Evolutionary conservation across 2,329 filamentous ascomycete species (phyloP), one percentile per base, ranked within the genome.

Genomic region (Emmonsiellopsis sp.): DNA sequence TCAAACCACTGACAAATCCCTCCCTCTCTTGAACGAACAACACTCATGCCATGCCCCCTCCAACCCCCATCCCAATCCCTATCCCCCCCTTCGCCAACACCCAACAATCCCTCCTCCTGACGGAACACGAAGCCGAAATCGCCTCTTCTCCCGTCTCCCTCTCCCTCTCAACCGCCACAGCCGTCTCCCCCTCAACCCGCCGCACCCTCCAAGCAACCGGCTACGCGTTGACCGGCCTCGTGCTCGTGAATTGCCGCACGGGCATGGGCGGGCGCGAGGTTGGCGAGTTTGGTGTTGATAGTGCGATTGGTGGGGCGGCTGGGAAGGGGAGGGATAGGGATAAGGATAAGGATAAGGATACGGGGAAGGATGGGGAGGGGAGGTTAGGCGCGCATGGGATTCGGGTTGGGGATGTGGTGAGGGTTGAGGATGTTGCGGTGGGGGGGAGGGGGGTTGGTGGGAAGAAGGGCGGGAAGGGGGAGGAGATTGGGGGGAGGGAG

Each of bases 211-310:
- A 73, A 62, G 69, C 70, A 13, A 67, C 69, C 0, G 70, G 70
- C 9, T 65, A 72, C 56, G 70, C 70, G 0, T 51, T 73, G 2
- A 73, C 68, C 1, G 70, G 70, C 0, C 81, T 97, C 7, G 74
- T 81, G 34, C 74, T 95, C 35, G 76, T 79, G 9, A 85, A 86
- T 15, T 87, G 87, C 65, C 85, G 91, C 32, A 98, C 93, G 0
- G 93, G 93, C 0, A 77, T 96, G 38, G 93, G 91, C 13, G 93
- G 93, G n/a, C 87, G 89, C 59, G 89, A 88, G 0, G 86, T 98
- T 1, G 74, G 96, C 3, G 91, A 96, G 68, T 82, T 98, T 5
- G 75, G 73, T 1, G 69, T 73, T 1, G 92, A 96, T 63, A 72
- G 81, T n/a, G 87, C 89, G 0, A 79, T 85, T 1, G 45, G 49